Base-by-base conservation (phyloP, 768 basidiomycete genomes). In the Tylopilus balloui region DNA sequence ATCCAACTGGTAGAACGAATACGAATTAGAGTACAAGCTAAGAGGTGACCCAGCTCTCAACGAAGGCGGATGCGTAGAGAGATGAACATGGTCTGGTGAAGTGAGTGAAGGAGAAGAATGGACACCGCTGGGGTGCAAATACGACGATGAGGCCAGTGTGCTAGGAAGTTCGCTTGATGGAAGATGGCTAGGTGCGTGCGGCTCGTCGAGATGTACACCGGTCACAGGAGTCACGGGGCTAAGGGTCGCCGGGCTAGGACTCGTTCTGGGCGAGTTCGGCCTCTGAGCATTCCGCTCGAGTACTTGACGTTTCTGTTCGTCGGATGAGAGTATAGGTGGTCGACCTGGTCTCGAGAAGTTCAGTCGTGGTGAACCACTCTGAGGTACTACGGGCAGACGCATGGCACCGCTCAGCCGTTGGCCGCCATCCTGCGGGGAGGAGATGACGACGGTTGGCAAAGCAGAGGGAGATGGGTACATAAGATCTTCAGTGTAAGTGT, bases 301-400 rank as follows among this genome's bases (percentile, higher is more conserved):
- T 14, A 76, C 76, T 38, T 64, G 65, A 27, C 68, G 69, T 50
- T 78, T 75, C 48, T 66, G 57, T 24, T 69, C 69, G 37, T 70
- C 66, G 24, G 73, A 68, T 11, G 65, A 67, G 20, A 66, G 57
- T 54, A 72, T 71, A 0, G 65, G 66, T 15, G 76, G 74, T 19
- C 78, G 76, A 45, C 77, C 74, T 39, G 84, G 83, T 42, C 83
- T 71, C 20, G 86, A 86, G 58, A 82, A 86, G 60, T 86, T 87
- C 25, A 75, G 62, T 13, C 71, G 71, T 6, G 73, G 69, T 15
- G 56, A 48, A 28, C 53, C 45, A 40, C 61, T 63, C 38, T 52
- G 50, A 14, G 56, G 27, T 35, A 73, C 65, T 29, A 79, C 72
- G 7, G 77, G 77, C 39, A 71, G 69, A 19, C 77, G 73, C 47